These are phyloP conservation scores for Chamaenerion angustifolium DNA, from an alignment of 345 rosid species.

Conservation along the genomic window DNA sequence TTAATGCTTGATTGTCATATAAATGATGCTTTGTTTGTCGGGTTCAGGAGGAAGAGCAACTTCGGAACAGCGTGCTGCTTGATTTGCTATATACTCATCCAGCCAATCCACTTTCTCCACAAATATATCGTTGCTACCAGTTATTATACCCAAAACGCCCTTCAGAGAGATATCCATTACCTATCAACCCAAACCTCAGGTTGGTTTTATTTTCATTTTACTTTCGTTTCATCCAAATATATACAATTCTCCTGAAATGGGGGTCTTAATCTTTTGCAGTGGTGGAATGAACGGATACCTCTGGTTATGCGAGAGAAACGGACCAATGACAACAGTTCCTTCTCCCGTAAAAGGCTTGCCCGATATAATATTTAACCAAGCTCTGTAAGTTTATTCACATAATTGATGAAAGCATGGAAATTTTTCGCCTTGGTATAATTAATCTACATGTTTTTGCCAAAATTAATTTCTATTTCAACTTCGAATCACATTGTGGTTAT, in stretches of 20 bases:
- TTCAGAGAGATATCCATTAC: constrained; percentile 27
- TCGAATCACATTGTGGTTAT: not conserved
- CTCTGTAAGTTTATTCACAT: constrained; percentile 35
- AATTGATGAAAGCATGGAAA: not conserved
- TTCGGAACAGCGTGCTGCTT: constrained; percentile 73
- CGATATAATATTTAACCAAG: constrained; percentile 45
- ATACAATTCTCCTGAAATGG: constrained; percentile 9
- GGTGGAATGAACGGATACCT: constrained; percentile 87
- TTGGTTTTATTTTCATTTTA: constrained; percentile 14
- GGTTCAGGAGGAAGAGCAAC: constrained; percentile 59
- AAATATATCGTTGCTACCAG: constrained; percentile 31
- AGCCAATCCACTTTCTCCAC: constrained; percentile 50
- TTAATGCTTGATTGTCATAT: too few relatives aligned
- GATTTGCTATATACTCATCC: constrained; percentile 71
- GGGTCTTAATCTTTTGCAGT: constrained; percentile 30
- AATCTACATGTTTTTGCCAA: not conserved
- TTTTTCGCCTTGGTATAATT: too few relatives aligned
- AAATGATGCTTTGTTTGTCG: not conserved
- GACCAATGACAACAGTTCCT: constrained; percentile 16
- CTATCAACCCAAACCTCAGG: constrained; percentile 56
- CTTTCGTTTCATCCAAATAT: constrained; percentile 3
- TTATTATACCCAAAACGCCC: constrained; percentile 13
- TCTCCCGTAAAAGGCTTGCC: constrained; percentile 73
- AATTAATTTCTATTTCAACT: not conserved
- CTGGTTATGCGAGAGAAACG: constrained; percentile 60